These are phyloP conservation scores for Pleurotus djamor DNA, from an alignment of 768 basidiomycete genomes.

Conservation along the genomic window DNA sequence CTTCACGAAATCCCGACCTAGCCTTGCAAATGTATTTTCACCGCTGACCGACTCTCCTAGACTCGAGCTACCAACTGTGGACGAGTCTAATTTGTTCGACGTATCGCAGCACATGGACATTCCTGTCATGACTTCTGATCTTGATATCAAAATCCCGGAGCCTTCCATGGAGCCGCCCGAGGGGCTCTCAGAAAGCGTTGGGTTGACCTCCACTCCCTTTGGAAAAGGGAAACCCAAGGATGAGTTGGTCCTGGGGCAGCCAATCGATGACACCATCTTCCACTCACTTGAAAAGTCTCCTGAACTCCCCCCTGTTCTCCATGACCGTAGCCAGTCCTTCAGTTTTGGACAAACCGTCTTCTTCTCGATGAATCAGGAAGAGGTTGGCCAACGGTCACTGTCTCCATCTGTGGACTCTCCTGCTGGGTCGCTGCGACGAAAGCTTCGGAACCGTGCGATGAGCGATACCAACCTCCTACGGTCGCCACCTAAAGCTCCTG, in stretches of 20 bases:
- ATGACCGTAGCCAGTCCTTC: conserved; percentile 68
- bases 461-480: conserved; percentile 66
- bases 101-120: conserved; percentile 55
- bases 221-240: conserved; percentile 36
- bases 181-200: conserved; percentile 16
- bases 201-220: conserved; percentile 43
- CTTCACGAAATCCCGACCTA: conserved; percentile 36
- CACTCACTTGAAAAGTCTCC: conserved; percentile 38
- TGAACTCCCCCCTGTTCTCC: conserved; percentile 30
- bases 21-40: conserved; percentile 50
- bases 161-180: conserved; percentile 9
- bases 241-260: not conserved
- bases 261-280: conserved; percentile 43
- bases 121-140: conserved; percentile 42
- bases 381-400: conserved; percentile 21
- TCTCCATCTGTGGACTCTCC: conserved; percentile 17
- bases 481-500: conserved; percentile 37
- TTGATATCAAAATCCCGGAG: conserved; percentile 26
- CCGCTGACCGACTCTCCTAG: conserved; percentile 19
- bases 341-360: conserved; percentile 66
- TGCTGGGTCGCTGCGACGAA: conserved; percentile 18
- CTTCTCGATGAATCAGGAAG: conserved; percentile 37
- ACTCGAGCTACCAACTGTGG: conserved; percentile 38
- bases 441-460: conserved; percentile 49
- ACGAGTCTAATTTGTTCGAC: conserved; percentile 55